These are phyloP conservation scores for Neonectria punicea DNA, from an alignment of 2,329 filamentous ascomycete species.

Conservation along the genomic window DNA sequence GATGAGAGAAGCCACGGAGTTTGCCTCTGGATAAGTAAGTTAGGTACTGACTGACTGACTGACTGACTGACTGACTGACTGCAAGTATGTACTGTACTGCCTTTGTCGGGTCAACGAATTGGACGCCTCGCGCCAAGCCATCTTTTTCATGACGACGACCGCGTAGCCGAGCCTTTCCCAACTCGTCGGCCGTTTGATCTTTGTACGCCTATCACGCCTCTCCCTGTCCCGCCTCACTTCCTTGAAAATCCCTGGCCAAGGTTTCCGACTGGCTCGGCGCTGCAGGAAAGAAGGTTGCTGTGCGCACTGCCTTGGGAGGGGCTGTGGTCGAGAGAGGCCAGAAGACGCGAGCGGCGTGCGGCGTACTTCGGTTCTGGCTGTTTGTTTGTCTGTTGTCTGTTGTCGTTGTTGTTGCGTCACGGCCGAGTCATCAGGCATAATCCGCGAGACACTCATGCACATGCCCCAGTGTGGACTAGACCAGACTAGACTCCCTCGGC, in stretches of 20 bases:
- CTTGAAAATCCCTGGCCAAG: neutral
- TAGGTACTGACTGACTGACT: too few species aligned
- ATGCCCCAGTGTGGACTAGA: neutral
- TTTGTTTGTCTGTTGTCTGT: neutral
- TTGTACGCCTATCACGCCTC: neutral
- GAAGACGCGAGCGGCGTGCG: neutral
- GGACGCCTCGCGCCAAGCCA: neutral
- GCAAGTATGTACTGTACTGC: too few species aligned
- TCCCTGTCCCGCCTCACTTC: neutral
- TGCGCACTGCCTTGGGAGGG: neutral
- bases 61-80: too few species aligned
- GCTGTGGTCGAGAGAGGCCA: neutral
- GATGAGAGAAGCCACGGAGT: too few species aligned
- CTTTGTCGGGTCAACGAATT: neutral
- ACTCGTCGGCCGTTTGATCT: neutral
- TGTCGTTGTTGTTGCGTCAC: slow-evolving; percentile 28
- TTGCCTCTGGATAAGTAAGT: neutral
- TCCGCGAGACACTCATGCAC: neutral
- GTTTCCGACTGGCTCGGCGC: neutral
- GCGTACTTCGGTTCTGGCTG: neutral
- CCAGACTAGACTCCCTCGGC: too few species aligned
- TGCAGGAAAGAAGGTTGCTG: neutral
- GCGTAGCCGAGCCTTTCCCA: neutral
- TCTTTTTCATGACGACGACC: neutral
- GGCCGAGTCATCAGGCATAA: slow-evolving; percentile 26